These are phyloP conservation scores for Grosmannia huntii DNA, from an alignment of 2,329 filamentous ascomycete genomes.

Conservation along the genomic window DNA sequence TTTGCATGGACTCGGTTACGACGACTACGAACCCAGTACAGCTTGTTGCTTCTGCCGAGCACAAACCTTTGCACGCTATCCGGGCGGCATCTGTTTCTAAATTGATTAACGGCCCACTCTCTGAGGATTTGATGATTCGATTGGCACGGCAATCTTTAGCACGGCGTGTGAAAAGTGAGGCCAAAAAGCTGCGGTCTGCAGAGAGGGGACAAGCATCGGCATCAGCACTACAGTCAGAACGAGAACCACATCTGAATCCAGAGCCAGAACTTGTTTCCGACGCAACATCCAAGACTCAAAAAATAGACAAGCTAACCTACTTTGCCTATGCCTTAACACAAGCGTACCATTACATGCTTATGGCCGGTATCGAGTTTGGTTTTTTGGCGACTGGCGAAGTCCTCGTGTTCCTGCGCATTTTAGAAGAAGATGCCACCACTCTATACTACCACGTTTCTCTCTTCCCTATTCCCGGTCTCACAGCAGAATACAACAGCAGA, in stretches of 20 bases:
- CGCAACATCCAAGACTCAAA: slow-evolving; percentile 1
- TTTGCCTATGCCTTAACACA: slow-evolving; percentile 6
- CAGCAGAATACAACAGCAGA: background rate
- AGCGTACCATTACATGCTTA: slow-evolving; percentile 7
- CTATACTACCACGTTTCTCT: slow-evolving; percentile 6
- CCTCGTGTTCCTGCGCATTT: slow-evolving; percentile 6
- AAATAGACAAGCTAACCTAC: slow-evolving; percentile 4
- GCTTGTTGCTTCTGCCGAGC: slow-evolving; percentile 4
- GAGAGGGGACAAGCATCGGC: background rate
- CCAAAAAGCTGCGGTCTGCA: background rate
- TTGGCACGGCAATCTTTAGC: slow-evolving; percentile 3
- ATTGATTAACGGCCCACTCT: background rate
- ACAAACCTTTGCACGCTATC: slow-evolving; percentile 5
- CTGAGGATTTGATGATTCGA: slow-evolving; percentile 5
- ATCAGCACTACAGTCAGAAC: background rate
- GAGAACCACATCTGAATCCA: no score
- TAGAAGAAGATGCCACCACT: slow-evolving; percentile 2
- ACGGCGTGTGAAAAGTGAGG: slow-evolving; percentile 1
- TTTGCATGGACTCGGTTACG: background rate
- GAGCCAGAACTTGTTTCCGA: background rate
- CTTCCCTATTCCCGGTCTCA: slow-evolving; percentile 2
- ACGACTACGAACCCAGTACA: slow-evolving; percentile 1
- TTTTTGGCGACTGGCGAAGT: slow-evolving; percentile 5
- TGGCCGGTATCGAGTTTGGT: slow-evolving; percentile 6
- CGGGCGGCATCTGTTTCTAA: slow-evolving; percentile 2